Conservation (phyloP, 257 asterid genomes). For the Nicotiana tabacum region DNA sequence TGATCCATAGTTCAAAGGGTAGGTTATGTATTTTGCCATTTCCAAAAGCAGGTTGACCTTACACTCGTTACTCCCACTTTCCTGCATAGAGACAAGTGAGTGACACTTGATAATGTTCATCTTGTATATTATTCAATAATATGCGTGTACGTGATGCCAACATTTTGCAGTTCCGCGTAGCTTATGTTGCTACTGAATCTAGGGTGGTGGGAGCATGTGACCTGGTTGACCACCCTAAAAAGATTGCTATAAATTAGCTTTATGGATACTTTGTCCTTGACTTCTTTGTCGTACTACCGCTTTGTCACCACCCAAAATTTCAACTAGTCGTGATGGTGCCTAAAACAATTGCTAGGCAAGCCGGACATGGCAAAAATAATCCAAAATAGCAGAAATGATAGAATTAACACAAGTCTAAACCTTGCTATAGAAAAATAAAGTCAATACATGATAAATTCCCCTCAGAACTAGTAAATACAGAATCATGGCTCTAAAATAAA, state of each 20-base stretch:
- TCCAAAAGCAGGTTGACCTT: background rate
- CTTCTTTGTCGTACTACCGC: conserved; percentile 62
- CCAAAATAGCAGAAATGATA: too few relatives aligned
- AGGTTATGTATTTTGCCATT: too few relatives aligned
- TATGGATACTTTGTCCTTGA: conserved; percentile 54
- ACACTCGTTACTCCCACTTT: background rate
- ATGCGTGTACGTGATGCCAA: background rate
- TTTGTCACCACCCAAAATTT: background rate
- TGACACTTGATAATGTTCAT: conserved; percentile 3
- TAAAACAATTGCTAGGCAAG: too few relatives aligned
- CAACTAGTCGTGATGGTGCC: too few relatives aligned
- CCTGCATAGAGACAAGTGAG: background rate
- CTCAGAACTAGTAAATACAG: too few relatives aligned
- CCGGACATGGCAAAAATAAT: too few relatives aligned
- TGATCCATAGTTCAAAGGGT: too few relatives aligned
- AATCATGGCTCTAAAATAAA: too few relatives aligned
- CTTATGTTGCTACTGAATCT: conserved; percentile 83
- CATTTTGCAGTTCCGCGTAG: conserved; percentile 76
- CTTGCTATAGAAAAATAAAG: too few relatives aligned
- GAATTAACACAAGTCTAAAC: too few relatives aligned
- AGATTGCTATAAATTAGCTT: conserved; percentile 65
- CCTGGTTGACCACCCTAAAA: conserved; percentile 65
- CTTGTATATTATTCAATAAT: background rate
- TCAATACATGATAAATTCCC: too few relatives aligned
- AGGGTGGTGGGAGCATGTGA: conserved; percentile 85